A percentile compares a stretch with the other conserved stretches of the same genome.
These are phyloP conservation scores for Phaeosphaeriaceae sp. DNA, from an alignment of 2,329 filamentous ascomycete genomes.

Conservation along the genomic window DNA sequence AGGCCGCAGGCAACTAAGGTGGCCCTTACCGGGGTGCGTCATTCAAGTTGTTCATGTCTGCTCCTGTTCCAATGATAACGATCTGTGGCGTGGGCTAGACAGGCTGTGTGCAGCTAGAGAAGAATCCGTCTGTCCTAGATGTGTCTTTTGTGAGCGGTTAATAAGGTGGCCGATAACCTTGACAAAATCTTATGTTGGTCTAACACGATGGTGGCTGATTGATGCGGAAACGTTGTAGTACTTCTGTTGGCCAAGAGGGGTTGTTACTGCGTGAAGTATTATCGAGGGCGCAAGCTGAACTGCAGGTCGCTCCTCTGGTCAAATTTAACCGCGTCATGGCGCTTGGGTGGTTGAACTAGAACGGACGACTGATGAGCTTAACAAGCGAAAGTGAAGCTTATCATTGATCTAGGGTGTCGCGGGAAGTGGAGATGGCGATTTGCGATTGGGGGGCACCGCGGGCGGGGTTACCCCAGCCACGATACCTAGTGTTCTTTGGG, in stretches of 20 bases:
- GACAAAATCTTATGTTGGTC: conserved; percentile 19
- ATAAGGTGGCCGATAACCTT: conserved; percentile 16
- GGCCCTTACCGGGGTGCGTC: conserved; percentile 24
- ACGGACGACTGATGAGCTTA: background rate
- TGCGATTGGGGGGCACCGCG: background rate
- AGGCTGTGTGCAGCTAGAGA: conserved; percentile 24
- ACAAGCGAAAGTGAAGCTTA: conserved; percentile 6
- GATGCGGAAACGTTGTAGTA: conserved; percentile 13
- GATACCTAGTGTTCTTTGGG: background rate
- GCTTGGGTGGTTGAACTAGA: background rate
- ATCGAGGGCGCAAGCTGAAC: conserved; percentile 2
- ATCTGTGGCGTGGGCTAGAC: conserved; percentile 24
- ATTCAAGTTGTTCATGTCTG: conserved; percentile 6
- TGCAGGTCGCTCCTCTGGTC: background rate
- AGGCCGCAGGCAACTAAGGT: conserved; percentile 18
- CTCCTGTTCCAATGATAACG: conserved; percentile 23
- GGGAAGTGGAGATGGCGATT: background rate
- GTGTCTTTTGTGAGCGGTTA: conserved; percentile 9
- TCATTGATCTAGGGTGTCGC: background rate
- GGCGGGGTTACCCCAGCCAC: conserved; percentile 8
- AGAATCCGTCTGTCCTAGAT: conserved; percentile 10
- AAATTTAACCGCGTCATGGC: background rate
- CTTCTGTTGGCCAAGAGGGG: conserved; percentile 6
- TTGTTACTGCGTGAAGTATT: background rate
- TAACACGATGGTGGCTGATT: conserved; percentile 17